These are phyloP conservation scores for Lichtheimia corymbifera DNA, from an alignment of 371 early-diverging fungal species.

Conservation along the genomic window DNA sequence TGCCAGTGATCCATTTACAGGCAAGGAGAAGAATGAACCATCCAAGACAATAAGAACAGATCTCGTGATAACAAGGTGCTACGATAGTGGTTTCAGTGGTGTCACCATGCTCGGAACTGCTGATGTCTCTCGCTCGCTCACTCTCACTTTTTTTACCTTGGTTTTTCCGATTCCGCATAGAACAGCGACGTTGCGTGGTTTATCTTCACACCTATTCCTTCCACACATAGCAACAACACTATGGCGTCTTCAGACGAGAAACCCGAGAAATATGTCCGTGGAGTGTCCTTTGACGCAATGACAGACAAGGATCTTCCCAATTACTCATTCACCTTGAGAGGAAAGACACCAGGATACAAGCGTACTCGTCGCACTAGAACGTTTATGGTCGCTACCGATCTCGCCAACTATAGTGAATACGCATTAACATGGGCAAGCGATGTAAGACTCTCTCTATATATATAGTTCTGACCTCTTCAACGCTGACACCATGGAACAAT, in stretches of 20 bases:
- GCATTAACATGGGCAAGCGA: slow-evolving; percentile 61
- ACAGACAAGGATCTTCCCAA: slow-evolving; percentile 54
- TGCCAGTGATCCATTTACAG: no score
- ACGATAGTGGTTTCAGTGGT: no score
- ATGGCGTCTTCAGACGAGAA: slow-evolving; percentile 7
- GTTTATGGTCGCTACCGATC: slow-evolving; percentile 63
- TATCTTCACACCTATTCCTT: no score
- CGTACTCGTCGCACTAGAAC: slow-evolving; percentile 52
- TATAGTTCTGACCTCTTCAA: no score
- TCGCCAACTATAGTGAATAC: slow-evolving; percentile 61
- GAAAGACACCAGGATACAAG: slow-evolving; percentile 51
- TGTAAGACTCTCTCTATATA: slow-evolving; percentile 18
- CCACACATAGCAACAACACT: background rate
- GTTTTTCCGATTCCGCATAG: no score
- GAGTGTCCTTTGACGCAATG: slow-evolving; percentile 64
- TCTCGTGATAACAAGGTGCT: no score
- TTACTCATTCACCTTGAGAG: slow-evolving; percentile 60
- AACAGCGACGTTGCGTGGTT: no score
- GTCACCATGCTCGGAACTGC: no score
- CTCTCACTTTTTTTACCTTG: no score
- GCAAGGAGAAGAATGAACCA: no score
- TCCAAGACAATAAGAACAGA: no score
- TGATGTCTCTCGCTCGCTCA: no score
- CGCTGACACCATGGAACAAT: background rate
- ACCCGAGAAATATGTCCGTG: slow-evolving; percentile 46